Evolutionary conservation across 306 rosid species (phyloP), one percentile per base, ranked within the genome.

Genomic region (Lotus japonicus): DNA sequence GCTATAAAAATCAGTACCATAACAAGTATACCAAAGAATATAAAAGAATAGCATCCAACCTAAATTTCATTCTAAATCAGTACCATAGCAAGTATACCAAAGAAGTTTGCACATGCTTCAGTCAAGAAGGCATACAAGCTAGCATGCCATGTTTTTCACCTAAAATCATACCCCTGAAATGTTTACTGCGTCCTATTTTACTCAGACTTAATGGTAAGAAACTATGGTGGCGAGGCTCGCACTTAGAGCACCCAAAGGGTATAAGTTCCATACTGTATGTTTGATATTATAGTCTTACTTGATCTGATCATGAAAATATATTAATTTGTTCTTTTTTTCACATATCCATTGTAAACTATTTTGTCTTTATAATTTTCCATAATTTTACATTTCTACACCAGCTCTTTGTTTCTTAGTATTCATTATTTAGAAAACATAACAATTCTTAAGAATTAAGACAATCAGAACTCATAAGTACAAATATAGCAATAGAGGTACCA

Each of bases 111-210:
- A 51, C 99, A 87, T 75, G 95, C 92, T 72, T 83, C 97, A 64
- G 52, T 71, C 63, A 95, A 95, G 85, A 85, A 79, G 73, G 82
- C 84, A 26, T 95, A 86, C 63, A 85, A 80, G 69, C 91, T 92
- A 1, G 85, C 84, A 43, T 95, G 99, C 76, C 99, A 95, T 78
- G 86, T 95, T 52, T 95, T 90, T 82, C 99, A 95, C 84, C 95
- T 95, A 70, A 90, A 87, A 74, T 86, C 95, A 36, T 74, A 69
- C 74, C 68, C 83, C 5, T 92, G 79, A 88, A 70, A 64, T 44
- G 28, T 26, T 59, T n/a, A n/a, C n/a, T n/a, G n/a, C n/a, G n/a
- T n/a, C n/a, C n/a, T n/a, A n/a, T n/a, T n/a, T n/a, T n/a, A n/a
- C n/a, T n/a, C n/a, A 48, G 61, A 75, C 55, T 68, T 44, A 19